phyloP scores from a whole-genome alignment of 2,329 filamentous ascomycete species.

The Alternaria atra region DNA sequence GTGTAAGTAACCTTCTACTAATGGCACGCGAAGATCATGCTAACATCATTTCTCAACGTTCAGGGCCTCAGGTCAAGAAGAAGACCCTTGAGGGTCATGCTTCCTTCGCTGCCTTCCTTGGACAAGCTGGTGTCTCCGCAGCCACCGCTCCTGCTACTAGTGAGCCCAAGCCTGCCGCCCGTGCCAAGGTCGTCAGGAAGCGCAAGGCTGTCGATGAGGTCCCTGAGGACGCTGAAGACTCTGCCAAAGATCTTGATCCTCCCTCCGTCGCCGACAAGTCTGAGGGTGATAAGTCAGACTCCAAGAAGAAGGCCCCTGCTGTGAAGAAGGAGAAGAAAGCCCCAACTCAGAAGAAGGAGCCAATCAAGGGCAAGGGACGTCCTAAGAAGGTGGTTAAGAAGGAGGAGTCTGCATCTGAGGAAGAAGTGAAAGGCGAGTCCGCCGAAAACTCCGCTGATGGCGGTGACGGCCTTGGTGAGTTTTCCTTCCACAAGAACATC shows the following conservation, averaged over 20 bases:
- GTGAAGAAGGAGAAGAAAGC: conserved; percentile 27
- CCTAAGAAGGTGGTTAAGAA: conserved; percentile 35
- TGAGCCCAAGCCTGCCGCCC: conserved; percentile 15
- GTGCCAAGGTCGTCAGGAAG: conserved; percentile 23
- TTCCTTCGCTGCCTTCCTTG: conserved; percentile 37
- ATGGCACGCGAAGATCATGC: neutral
- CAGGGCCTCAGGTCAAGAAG: conserved; percentile 40
- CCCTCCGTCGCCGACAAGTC: conserved; percentile 23
- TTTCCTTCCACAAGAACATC: conserved; percentile 12
- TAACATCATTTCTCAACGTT: neutral
- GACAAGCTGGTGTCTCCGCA: conserved; percentile 4
- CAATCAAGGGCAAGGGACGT: conserved; percentile 7
- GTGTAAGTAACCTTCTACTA: conserved; percentile 13
- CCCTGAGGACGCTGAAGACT: neutral
- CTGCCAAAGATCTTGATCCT: conserved; percentile 33
- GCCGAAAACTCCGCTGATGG: conserved; percentile 21
- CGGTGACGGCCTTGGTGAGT: conserved; percentile 32
- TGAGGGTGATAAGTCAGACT: conserved; percentile 11
- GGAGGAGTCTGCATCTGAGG: conserved; percentile 20
- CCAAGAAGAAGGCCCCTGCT: conserved; percentile 22
- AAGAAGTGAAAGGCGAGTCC: conserved; percentile 6
- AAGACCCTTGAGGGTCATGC: conserved; percentile 36
- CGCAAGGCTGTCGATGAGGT: conserved; percentile 31
- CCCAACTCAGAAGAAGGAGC: neutral
- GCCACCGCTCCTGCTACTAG: conserved; percentile 8